These are phyloP conservation scores for Stachybotrys chartarum DNA, from an alignment of 2,329 filamentous ascomycete species.

Conservation along the genomic window DNA sequence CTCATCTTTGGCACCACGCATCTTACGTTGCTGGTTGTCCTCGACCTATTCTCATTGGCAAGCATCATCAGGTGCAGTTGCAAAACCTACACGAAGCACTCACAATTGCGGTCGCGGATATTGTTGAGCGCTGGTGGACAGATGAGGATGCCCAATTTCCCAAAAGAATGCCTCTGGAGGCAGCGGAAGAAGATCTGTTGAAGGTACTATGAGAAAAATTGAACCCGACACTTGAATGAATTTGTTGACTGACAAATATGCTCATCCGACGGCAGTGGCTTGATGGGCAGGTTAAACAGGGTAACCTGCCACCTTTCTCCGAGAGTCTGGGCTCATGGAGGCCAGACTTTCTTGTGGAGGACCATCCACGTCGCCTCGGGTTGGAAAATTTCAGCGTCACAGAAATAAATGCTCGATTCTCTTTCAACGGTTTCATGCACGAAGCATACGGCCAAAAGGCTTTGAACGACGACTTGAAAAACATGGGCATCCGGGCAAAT, in stretches of 20 bases:
- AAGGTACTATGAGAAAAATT: constrained; percentile 10
- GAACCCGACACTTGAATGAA: background rate
- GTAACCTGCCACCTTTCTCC: constrained; percentile 13
- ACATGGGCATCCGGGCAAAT: constrained; percentile 4
- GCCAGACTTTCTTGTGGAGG: constrained; percentile 31
- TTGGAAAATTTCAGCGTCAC: constrained; percentile 23
- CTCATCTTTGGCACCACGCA: constrained; percentile 18
- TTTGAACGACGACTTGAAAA: constrained; percentile 9
- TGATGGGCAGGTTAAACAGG: constrained; percentile 15
- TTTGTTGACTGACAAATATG: no score
- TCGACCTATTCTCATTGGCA: constrained; percentile 24
- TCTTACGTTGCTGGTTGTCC: constrained; percentile 19
- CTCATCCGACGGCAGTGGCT: constrained; percentile 16
- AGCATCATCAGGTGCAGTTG: constrained; percentile 21
- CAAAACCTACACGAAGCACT: constrained; percentile 21
- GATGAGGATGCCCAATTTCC: constrained; percentile 21
- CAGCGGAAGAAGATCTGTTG: constrained; percentile 20
- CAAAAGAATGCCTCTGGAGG: constrained; percentile 24
- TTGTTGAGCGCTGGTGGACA: constrained; percentile 31
- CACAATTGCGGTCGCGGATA: constrained; percentile 22
- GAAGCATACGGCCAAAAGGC: constrained; percentile 20
- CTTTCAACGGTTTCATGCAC: constrained; percentile 29
- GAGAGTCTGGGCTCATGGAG: constrained; percentile 25
- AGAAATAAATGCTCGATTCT: constrained; percentile 34
- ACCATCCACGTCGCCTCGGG: constrained; percentile 5